Conservation (phyloP, 768 basidiomycete species). For the Termitomyces sp. region DNA sequence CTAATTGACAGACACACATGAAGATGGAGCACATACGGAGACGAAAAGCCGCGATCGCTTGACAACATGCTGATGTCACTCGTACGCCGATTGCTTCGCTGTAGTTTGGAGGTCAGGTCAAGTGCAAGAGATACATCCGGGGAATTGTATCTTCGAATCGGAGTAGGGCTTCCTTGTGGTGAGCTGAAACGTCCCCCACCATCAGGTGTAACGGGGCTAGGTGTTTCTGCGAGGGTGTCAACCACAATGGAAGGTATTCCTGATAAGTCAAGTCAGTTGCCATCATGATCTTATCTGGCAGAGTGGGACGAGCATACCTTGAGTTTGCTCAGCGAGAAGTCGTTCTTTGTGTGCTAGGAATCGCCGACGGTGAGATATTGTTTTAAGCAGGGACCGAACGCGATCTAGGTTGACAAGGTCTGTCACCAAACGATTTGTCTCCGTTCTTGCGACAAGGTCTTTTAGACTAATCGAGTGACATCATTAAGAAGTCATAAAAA, state of each 20-base stretch:
- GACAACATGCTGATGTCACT: constrained; percentile 64
- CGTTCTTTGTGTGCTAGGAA: constrained; percentile 55
- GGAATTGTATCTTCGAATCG: constrained; percentile 29
- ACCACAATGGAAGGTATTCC: constrained; percentile 75
- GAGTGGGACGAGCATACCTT: constrained; percentile 28
- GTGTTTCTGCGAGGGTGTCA: constrained; percentile 51
- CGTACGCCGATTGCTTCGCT: constrained; percentile 48
- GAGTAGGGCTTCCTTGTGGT: constrained; percentile 38
- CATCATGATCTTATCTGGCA: neutral
- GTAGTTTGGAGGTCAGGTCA: constrained; percentile 45
- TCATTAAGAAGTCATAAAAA: neutral
- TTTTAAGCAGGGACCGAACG: constrained; percentile 75
- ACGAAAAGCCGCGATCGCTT: constrained; percentile 43
- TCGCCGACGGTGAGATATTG: constrained; percentile 67
- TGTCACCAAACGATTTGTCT: constrained; percentile 74
- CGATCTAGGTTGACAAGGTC: constrained; percentile 85
- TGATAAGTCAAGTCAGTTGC: constrained; percentile 19
- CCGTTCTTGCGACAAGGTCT: constrained; percentile 73
- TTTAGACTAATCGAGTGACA: constrained; percentile 52
- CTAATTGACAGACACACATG: neutral
- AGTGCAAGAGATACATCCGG: constrained; percentile 46
- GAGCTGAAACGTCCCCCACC: constrained; percentile 14
- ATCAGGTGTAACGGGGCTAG: constrained; percentile 35
- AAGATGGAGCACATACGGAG: constrained; percentile 32
- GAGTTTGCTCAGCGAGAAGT: constrained; percentile 31